Percentiles rank a stretch among this genome's conserved stretches.
Conservation (phyloP, 2,329 filamentous ascomycete genomes). For the Pleurostoma richardsiae region DNA sequence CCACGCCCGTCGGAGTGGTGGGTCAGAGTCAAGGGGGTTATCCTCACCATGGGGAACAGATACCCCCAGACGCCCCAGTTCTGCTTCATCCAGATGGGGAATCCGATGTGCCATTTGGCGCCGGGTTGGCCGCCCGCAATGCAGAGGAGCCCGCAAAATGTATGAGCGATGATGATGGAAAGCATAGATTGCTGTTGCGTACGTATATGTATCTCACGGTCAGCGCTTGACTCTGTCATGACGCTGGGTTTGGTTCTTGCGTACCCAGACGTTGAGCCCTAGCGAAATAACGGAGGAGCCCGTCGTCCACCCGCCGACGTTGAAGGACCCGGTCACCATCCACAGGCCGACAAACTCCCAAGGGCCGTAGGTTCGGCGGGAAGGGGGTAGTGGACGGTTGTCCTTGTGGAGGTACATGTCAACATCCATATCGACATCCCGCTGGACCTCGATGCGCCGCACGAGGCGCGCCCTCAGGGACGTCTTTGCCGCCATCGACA, state of each 20-base stretch:
- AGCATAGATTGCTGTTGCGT: constrained; percentile 14
- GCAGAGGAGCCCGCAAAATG: constrained; percentile 17
- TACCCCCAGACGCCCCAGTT: constrained; percentile 19
- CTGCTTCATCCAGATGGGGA: constrained; percentile 17
- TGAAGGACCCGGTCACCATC: constrained; percentile 26
- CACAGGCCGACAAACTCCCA: constrained; percentile 25
- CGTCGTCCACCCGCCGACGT: constrained; percentile 25
- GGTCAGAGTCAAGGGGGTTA: too few species aligned
- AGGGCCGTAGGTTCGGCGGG: constrained; percentile 21
- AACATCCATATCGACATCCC: constrained; percentile 14
- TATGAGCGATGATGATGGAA: constrained; percentile 16
- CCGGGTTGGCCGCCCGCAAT: constrained; percentile 17
- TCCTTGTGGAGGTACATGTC: constrained; percentile 21
- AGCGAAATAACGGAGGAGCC: constrained; percentile 20
- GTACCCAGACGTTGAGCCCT: constrained; percentile 17
- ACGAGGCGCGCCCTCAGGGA: constrained; percentile 4
- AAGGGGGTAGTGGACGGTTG: constrained; percentile 19
- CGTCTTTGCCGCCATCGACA: constrained; percentile 1
- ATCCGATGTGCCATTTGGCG: constrained; percentile 20
- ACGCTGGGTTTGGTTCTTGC: too few species aligned
- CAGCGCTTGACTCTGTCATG: too few species aligned
- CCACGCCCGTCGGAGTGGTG: too few species aligned
- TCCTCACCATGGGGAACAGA: constrained; percentile 16
- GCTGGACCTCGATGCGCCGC: constrained; percentile 14
- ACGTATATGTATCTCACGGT: too few species aligned